Base-by-base conservation (phyloP, 2,329 filamentous ascomycete species). In the Scytalidium sp. region DNA sequence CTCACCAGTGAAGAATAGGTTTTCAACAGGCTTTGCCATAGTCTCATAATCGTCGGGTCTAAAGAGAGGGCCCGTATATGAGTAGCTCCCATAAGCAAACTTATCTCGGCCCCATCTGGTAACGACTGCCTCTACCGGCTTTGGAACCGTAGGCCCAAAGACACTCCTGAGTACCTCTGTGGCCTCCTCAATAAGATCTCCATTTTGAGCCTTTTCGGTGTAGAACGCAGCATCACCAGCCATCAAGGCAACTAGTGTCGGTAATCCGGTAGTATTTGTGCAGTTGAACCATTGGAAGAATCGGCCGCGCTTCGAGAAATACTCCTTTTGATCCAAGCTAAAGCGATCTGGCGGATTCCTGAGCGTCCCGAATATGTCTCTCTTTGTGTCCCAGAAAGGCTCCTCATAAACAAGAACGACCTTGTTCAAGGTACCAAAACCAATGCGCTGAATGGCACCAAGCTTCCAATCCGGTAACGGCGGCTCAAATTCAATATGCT, bases 261-360 rank as follows among this genome's bases (percentile, higher is more conserved):
- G 94, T 29, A 96, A 75, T 1, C 95, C 95, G 42, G 88, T 91
- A 3, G 90, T 96, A 59, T 90, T 89, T 52, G 91, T 87, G 48
- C 91, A 90, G 61, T 99, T 97, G 81, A 96, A 97, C 81, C 96
- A 97, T 60, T 99, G 83, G 63, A 97, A 99, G 70, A 96, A 96
- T 20, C 92, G 86, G n/a, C 93, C 93, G 47, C 93, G 83, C 53
- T 84, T 85, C 3, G 79, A 75, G 4, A 84, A 76, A 62, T 97
- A 97, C 56, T 96, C 88, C 45, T 81, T 80, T 61, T 95, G 90
- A 41, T 84, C 76, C 48, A 92, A 77, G 63, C 90, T 96, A 50
- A 84, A 78, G 3, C 78, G 74, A 52, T 83, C 80, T 19, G 78
- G 74, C 3, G 92, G 84, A 57, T 90, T 84, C 50, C 92, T 86